Conservation (phyloP, 768 basidiomycete genomes). For the Chalciporus piperatus region DNA sequence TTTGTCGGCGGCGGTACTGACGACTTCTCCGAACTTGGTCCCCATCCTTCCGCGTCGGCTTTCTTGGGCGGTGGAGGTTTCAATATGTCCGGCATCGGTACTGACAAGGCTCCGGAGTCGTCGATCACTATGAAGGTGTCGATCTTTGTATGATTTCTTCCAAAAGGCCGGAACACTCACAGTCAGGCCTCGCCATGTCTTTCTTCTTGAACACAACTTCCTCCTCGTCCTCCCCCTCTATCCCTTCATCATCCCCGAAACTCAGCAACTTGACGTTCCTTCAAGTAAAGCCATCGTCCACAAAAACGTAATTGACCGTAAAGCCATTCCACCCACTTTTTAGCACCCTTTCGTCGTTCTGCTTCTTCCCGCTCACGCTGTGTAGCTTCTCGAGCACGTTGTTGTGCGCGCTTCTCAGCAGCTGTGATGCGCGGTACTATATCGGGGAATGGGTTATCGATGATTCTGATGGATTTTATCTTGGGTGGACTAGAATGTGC, state of each 20-base stretch:
- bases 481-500: conserved; percentile 72
- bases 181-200: conserved; percentile 77
- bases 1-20: conserved; percentile 10
- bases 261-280: conserved; percentile 90
- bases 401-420: conserved; percentile 83
- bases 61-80: conserved; percentile 3
- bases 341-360: conserved; percentile 69
- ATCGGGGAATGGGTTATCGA: conserved; percentile 94
- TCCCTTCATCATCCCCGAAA: conserved; percentile 75
- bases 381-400: conserved; percentile 71
- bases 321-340: conserved; percentile 60
- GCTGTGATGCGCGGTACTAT: conserved; percentile 96
- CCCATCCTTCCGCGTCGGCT: conserved; percentile 2
- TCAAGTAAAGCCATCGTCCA: conserved; percentile 1
- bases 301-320: background rate
- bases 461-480: conserved; percentile 78
- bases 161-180: conserved; percentile 43
- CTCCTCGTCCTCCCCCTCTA: conserved; percentile 56
- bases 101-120: conserved; percentile 7
- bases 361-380: conserved; percentile 79
- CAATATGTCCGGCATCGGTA: conserved; percentile 8
- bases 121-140: conserved; percentile 22
- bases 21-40: background rate
- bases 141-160: background rate
- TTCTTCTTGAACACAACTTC: conserved; percentile 66